A percentile compares a stretch with the other conserved stretches of the same genome.
These are phyloP conservation scores for Calonectria naviculata DNA, from an alignment of 2,329 filamentous ascomycete species.

Conservation along the genomic window DNA sequence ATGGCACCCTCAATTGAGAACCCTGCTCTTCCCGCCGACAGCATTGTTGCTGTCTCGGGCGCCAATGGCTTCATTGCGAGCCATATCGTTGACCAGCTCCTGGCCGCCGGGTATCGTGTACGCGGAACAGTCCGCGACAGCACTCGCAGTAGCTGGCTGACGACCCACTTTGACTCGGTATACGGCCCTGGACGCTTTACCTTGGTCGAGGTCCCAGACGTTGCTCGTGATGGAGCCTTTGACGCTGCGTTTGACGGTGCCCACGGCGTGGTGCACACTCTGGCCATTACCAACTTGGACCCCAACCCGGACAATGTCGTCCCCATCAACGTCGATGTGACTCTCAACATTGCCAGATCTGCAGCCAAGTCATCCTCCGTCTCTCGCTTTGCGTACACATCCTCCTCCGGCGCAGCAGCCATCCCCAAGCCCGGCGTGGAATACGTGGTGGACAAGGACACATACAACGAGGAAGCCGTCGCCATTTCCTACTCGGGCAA, in stretches of 20 bases:
- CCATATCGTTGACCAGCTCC: slow-evolving; percentile 45
- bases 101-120: slow-evolving; percentile 45
- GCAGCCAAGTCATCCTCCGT: neutral
- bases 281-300: slow-evolving; percentile 44
- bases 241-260: slow-evolving; percentile 41
- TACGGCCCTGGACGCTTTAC: slow-evolving; percentile 46
- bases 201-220: slow-evolving; percentile 46
- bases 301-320: slow-evolving; percentile 25
- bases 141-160: slow-evolving; percentile 38
- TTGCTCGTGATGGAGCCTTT: slow-evolving; percentile 39
- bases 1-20: neutral
- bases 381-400: slow-evolving; percentile 15
- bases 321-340: neutral
- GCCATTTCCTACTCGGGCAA: slow-evolving; percentile 5
- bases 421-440: slow-evolving; percentile 7
- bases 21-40: neutral
- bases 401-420: neutral
- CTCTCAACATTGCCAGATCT: neutral
- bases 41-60: slow-evolving; percentile 42
- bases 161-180: slow-evolving; percentile 39
- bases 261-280: slow-evolving; percentile 49
- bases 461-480: slow-evolving; percentile 16
- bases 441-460: slow-evolving; percentile 1
- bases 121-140: slow-evolving; percentile 46
- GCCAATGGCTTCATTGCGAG: slow-evolving; percentile 48